Evolutionary conservation across 768 basidiomycete species (phyloP), one percentile per base, ranked within the genome.

Genomic region (Pleurotus platypus): DNA sequence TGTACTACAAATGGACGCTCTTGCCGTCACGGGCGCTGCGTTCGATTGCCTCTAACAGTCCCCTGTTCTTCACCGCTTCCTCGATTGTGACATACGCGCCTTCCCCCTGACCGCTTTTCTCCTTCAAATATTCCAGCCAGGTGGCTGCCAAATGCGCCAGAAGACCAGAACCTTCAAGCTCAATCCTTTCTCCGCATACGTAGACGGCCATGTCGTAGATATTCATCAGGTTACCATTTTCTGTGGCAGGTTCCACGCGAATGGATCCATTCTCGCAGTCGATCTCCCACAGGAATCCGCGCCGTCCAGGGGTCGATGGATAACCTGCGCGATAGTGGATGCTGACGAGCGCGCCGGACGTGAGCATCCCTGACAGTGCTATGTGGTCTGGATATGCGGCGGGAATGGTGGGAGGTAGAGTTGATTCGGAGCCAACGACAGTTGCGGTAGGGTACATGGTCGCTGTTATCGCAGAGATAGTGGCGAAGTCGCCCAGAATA

Each of bases 401-500:
- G 3, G 60, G 55, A 4, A 67, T 15, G 30, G 67, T 74, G 30
- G 61, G 63, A 43, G 63, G 70, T 7, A 6, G 30, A 8, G 30
- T 30, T 30, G 64, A 66, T 49, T 57, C 40, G 8, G 35, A 48
- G 57, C 64, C 67, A 24, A 73, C 20, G 39, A 74, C 18, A 13
- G 64, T 62, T 2, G 63, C 60, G 8, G 58, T 63, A 3, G 69
- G 66, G 56, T 67, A 70, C n/a, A 64, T 57, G 12, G 50, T 72
- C 18, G 65, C 55, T 15, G 60, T 42, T 1, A 62, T 62, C 5
- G 72, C 69, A 16, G 58, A 61, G 45, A 74, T 53, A 15, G 69
- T 63, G 3, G 60, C 47, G 58, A 76, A 70, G 22, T 67, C 58
- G 13, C 73, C 74, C 2, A 76, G 65, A 18, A 69, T 49, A 57